Base-by-base conservation (phyloP, 345 rosid species). In the Combretum micranthum region DNA sequence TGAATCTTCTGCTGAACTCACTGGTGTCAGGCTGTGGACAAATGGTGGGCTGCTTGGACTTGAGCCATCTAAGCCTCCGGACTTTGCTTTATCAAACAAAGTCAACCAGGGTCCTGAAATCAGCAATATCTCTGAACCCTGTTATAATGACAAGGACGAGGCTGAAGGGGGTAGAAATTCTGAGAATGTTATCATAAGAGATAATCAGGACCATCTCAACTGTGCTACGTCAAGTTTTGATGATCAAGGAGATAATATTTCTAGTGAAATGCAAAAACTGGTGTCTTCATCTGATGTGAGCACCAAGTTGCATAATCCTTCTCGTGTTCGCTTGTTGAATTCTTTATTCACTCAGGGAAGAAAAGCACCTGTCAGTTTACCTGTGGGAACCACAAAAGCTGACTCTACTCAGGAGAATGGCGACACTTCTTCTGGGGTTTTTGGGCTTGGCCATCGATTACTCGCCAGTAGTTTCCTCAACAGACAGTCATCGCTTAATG, bases 31-130 rank as follows among this genome's bases (percentile, higher is more conserved):
- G 43, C 62, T 85, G 64, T 88, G 96, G 96, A 88, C 90, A 63
- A 88, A 88, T 59, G 93, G 96, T 47, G 77, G 86, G 50, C 80
- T 88, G 48, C 71, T 88, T 52, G 96, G 96, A 52, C 90, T 85
- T 55, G 67, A 78, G 51, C 96, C 96, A 44, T 85, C 86, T 25
- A 88, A 83, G 56, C 96, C 96, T 72, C 86, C 90, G 64, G 90
- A 81, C 69, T 81, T 85, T 69, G 69, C 83, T 56, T 64, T 32
- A 61, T 74, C 90, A 55, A 77, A 16, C 20, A 55, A 69, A 26
- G 57, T 23, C 32, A 61, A 55, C 63, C 64, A 61, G 57, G 67
- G 70, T 64, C 47, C 57, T 61, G 51, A 44, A 26, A 51, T 68
- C 20, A 52, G 53, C 66, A 69, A 56, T 63, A 60, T 61, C 26